Conservation (phyloP, 129 eudicot species). For the Lonicera japonica region DNA sequence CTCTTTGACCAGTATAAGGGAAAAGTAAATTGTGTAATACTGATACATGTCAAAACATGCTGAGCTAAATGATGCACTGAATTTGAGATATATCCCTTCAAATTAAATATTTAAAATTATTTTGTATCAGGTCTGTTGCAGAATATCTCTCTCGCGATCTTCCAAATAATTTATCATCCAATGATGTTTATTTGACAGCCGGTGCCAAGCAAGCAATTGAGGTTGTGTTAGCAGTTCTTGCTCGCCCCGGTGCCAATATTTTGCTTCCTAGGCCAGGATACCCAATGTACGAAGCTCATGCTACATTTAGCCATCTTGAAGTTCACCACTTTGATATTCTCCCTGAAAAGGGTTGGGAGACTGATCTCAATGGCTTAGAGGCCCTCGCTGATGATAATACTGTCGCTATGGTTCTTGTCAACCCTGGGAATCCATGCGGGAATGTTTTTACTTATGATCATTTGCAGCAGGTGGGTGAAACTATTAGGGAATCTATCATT, state of each 20-base stretch:
- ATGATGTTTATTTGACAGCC: slow-evolving; percentile 33
- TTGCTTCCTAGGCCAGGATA: slow-evolving; percentile 41
- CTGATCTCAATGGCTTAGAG: slow-evolving; percentile 33
- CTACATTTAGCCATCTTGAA: slow-evolving; percentile 26
- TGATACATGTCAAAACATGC: background rate
- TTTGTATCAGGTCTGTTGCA: slow-evolving; percentile 40
- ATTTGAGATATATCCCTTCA: too few species aligned
- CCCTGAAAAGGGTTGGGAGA: slow-evolving; percentile 46
- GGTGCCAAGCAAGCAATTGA: slow-evolving; percentile 43
- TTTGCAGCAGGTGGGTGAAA: slow-evolving; percentile 26
- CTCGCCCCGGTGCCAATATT: slow-evolving; percentile 43
- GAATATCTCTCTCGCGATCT: slow-evolving; percentile 35
- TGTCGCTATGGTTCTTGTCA: slow-evolving; percentile 40
- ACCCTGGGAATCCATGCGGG: slow-evolving; percentile 62
- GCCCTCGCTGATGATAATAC: slow-evolving; percentile 43
- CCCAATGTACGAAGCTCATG: slow-evolving; percentile 32
- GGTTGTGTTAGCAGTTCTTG: slow-evolving; percentile 21
- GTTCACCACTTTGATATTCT: slow-evolving; percentile 47
- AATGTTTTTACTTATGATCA: slow-evolving; percentile 36
- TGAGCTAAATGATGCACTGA: too few species aligned
- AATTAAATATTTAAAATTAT: too few species aligned
- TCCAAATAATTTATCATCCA: slow-evolving; percentile 31
- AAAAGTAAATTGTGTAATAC: background rate
- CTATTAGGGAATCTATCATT: too few species aligned
- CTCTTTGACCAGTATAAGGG: too few species aligned